phyloP scores from a whole-genome alignment of 768 basidiomycete genomes.

The Podaxis mareebaensis region DNA sequence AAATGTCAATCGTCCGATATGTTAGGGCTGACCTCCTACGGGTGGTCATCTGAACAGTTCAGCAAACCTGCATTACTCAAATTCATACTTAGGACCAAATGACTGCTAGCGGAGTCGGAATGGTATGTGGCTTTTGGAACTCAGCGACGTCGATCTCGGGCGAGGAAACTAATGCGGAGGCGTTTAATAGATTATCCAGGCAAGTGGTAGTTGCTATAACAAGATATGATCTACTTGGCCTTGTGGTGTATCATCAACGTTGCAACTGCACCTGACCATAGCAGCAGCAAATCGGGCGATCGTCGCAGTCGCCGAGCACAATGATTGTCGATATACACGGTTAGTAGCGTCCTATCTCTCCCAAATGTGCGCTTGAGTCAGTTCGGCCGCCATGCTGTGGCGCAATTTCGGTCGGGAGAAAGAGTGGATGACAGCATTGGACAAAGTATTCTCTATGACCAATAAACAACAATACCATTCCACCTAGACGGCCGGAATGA shows the following conservation, averaged over 20 bases:
- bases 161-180: not conserved
- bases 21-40: not conserved
- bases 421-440: not conserved
- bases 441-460: not conserved
- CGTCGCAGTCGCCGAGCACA: not conserved
- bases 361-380: too few relatives aligned
- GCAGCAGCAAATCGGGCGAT: not conserved
- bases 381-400: too few relatives aligned
- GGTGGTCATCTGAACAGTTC: not conserved
- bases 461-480: not conserved
- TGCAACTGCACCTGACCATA: not conserved
- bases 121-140: not conserved
- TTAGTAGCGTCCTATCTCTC: too few relatives aligned
- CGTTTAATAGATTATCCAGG: not conserved
- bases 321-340: too few relatives aligned
- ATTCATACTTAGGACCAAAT: not conserved
- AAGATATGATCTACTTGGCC: not conserved
- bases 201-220: not conserved
- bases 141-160: not conserved
- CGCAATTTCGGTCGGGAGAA: not conserved
- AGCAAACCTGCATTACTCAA: not conserved
- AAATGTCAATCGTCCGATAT: not conserved
- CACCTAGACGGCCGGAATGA: not conserved
- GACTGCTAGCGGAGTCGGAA: not conserved
- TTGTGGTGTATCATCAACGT: not conserved